Percentiles rank a stretch among this genome's conserved stretches.
phyloP scores from a whole-genome alignment of 1,284 basidiomycete genomes.

The Naganishia sp. region DNA sequence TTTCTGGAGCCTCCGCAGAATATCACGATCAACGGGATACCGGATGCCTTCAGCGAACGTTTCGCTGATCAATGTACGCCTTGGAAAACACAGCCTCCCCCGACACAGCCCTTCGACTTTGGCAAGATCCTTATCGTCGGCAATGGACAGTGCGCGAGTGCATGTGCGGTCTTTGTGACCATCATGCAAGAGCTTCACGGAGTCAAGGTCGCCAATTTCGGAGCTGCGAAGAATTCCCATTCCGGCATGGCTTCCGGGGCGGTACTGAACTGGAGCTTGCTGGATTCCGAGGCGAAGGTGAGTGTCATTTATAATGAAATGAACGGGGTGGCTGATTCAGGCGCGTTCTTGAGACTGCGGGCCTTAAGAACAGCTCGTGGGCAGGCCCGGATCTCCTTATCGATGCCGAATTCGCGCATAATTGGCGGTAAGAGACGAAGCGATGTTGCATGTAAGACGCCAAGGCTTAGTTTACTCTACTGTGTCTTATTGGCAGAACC shows the following conservation, averaged over 20 bases:
- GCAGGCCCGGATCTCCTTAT: conserved; percentile 65
- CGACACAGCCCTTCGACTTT: conserved; percentile 10
- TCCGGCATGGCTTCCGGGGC: conserved; percentile 67
- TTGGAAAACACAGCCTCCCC: not conserved
- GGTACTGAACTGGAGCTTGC: conserved; percentile 64
- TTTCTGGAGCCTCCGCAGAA: conserved; percentile 14
- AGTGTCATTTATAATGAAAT: conserved; percentile 28
- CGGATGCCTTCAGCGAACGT: conserved; percentile 6
- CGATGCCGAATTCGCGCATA: conserved; percentile 60
- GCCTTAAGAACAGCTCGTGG: conserved; percentile 61
- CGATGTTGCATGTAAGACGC: not conserved
- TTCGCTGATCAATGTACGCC: conserved; percentile 2
- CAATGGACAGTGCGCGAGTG: conserved; percentile 64
- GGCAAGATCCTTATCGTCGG: conserved; percentile 42
- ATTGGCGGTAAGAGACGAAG: conserved; percentile 56
- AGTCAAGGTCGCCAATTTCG: conserved; percentile 63
- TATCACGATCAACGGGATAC: conserved; percentile 14
- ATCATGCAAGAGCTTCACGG: conserved; percentile 64
- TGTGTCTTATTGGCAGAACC: not conserved
- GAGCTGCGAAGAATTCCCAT: conserved; percentile 53
- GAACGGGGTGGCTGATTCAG: not conserved
- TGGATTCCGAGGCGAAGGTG: conserved; percentile 64
- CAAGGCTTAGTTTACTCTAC: not conserved
- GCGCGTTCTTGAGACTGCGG: conserved; percentile 55
- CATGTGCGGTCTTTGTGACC: conserved; percentile 66